phyloP scores from a whole-genome alignment of 495 filamentous ascomycete genomes.

The Apiosordaria backusii region DNA sequence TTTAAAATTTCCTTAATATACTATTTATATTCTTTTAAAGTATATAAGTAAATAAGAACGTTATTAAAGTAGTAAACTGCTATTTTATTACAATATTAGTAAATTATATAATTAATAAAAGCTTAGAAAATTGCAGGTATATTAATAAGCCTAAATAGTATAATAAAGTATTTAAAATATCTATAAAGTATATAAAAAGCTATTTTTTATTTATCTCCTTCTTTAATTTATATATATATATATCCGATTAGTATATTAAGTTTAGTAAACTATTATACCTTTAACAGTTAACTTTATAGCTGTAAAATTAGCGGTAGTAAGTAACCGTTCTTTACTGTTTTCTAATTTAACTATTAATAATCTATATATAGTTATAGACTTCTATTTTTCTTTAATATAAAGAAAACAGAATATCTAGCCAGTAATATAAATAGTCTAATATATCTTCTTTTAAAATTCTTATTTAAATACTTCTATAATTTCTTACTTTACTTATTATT shows the following conservation, averaged over 20 bases:
- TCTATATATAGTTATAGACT: no score
- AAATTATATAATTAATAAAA: not conserved
- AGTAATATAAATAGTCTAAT: no score
- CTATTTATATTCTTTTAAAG: not conserved
- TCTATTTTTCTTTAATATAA: no score
- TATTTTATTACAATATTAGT: not conserved
- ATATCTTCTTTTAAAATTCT: no score
- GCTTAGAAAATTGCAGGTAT: not conserved
- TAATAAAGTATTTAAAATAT: no score
- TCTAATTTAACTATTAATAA: not conserved
- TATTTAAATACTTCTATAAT: no score
- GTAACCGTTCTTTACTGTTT: not conserved
- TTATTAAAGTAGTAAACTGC: not conserved
- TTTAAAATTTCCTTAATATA: not conserved
- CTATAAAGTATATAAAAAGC: not conserved
- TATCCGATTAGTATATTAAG: not conserved
- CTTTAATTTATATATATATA: slow-evolving; percentile 1
- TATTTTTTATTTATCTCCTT: not conserved
- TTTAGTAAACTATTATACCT: not conserved
- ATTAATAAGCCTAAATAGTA: not conserved
- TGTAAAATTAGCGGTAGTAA: not conserved
- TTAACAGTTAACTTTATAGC: not conserved
- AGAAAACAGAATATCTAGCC: no score
- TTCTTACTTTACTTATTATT: no score
- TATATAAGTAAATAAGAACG: not conserved